phyloP scores from a whole-genome alignment of 148 eudicot species.

The Heliosperma pusillum region DNA sequence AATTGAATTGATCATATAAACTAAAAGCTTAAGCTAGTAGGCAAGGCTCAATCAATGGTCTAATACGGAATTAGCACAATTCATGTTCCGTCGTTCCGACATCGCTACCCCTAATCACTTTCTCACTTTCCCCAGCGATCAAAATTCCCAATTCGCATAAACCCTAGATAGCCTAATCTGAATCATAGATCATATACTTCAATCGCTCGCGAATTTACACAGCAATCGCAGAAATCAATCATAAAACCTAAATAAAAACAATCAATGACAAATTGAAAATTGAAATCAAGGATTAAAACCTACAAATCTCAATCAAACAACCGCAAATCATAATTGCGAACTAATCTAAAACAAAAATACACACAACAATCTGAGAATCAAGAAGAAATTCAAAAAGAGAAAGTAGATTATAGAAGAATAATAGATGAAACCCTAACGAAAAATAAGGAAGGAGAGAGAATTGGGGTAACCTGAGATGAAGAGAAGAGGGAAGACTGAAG shows the following conservation, averaged over 20 bases:
- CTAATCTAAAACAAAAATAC: not conserved
- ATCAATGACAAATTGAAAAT: too few species aligned
- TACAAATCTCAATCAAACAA: not conserved
- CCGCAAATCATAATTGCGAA: not conserved
- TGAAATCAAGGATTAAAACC: not conserved
- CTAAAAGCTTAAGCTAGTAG: not conserved
- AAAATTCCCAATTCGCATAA: not conserved
- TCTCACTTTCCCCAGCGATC: not conserved
- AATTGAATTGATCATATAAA: too few species aligned
- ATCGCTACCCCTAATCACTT: not conserved
- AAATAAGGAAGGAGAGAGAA: not conserved
- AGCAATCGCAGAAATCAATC: too few species aligned
- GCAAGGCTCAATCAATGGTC: not conserved
- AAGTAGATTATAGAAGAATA: too few species aligned
- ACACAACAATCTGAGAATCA: not conserved
- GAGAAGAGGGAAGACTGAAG: not conserved
- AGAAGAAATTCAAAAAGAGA: too few species aligned
- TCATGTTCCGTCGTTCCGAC: not conserved
- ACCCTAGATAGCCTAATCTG: not conserved
- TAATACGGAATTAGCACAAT: not conserved
- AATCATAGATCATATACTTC: not conserved
- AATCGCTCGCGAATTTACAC: not conserved
- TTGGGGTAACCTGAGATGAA: not conserved
- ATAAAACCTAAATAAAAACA: too few species aligned
- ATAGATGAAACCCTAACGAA: not conserved